phyloP scores from a whole-genome alignment of 2,329 filamentous ascomycete genomes.

The Trichoderma sp. region DNA sequence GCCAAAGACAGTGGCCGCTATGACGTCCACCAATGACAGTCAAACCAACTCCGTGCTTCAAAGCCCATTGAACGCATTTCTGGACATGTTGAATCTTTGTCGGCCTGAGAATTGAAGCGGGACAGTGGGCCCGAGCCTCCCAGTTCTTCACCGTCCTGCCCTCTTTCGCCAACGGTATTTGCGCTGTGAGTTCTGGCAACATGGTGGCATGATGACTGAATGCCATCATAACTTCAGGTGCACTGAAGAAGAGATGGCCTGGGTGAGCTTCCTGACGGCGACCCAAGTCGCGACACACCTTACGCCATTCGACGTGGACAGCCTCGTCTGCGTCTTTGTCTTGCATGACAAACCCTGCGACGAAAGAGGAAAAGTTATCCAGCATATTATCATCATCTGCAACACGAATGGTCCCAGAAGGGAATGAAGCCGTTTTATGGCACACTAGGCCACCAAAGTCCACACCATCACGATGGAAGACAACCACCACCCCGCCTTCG shows the following conservation, averaged over 20 bases:
- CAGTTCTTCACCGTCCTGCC: conserved; percentile 46
- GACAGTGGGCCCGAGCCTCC: conserved; percentile 45
- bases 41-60: conserved; percentile 43
- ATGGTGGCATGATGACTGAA: conserved; percentile 47
- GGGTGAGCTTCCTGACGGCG: conserved; percentile 36
- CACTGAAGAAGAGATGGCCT: conserved; percentile 45
- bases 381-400: conserved; percentile 44
- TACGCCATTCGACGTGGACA: conserved; percentile 45
- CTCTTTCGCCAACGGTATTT: conserved; percentile 37
- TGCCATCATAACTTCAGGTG: conserved; percentile 48
- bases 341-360: conserved; percentile 44
- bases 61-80: conserved; percentile 55
- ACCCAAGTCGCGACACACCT: conserved; percentile 49
- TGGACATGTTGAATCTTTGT: conserved; percentile 49
- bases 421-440: conserved; percentile 46
- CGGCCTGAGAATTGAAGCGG: conserved; percentile 46
- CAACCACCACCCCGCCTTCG: conserved; percentile 44
- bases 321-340: conserved; percentile 31
- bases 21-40: conserved; percentile 58
- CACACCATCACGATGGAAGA: conserved; percentile 55
- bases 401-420: conserved; percentile 43
- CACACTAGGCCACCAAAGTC: conserved; percentile 47
- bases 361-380: conserved; percentile 51
- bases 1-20: conserved; percentile 55
- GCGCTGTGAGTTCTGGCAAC: conserved; percentile 41